Evolutionary conservation across 2,329 filamentous ascomycete species (phyloP).

Genomic region (Aspergillus carbonarius): DNA sequence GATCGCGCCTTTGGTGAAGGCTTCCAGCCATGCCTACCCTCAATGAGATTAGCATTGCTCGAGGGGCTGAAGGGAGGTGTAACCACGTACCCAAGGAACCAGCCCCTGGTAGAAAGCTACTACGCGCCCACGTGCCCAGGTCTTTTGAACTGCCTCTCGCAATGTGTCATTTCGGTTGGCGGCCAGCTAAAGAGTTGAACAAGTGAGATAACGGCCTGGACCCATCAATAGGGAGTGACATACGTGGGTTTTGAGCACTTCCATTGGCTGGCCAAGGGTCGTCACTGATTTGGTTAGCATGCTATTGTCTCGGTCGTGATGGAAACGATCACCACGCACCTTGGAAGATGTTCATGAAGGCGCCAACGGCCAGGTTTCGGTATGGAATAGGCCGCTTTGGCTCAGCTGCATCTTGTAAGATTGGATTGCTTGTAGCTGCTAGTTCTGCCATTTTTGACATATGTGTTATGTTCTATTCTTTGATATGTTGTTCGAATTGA

Average conservation of each 20-base stretch:
- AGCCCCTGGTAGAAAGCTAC: conserved; percentile 6
- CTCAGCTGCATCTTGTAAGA: not conserved
- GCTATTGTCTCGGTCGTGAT: not conserved
- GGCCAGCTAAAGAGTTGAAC: not conserved
- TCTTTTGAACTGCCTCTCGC: conserved; percentile 1
- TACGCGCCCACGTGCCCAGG: conserved; percentile 1
- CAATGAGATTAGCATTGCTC: not conserved
- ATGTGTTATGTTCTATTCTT: no score
- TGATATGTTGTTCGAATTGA: no score
- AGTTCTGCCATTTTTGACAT: not conserved
- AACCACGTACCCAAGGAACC: conserved; percentile 4
- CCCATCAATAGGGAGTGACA: not conserved
- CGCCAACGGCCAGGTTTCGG: conserved; percentile 4
- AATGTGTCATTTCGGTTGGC: conserved; percentile 4
- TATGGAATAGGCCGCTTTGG: conserved; percentile 6
- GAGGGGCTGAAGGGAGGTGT: not conserved
- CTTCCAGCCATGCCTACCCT: conserved; percentile 82
- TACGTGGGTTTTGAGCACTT: conserved; percentile 9
- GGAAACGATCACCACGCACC: not conserved
- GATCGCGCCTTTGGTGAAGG: conserved; percentile 94
- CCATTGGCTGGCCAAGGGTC: conserved; percentile 1
- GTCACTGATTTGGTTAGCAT: not conserved
- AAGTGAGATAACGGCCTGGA: not conserved
- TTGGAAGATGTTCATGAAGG: conserved; percentile 7
- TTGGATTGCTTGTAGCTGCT: not conserved